Percentiles rank a stretch among this genome's conserved stretches.
phyloP scores from a whole-genome alignment of 495 filamentous ascomycete genomes.

The Annulohypoxylon nitens region DNA sequence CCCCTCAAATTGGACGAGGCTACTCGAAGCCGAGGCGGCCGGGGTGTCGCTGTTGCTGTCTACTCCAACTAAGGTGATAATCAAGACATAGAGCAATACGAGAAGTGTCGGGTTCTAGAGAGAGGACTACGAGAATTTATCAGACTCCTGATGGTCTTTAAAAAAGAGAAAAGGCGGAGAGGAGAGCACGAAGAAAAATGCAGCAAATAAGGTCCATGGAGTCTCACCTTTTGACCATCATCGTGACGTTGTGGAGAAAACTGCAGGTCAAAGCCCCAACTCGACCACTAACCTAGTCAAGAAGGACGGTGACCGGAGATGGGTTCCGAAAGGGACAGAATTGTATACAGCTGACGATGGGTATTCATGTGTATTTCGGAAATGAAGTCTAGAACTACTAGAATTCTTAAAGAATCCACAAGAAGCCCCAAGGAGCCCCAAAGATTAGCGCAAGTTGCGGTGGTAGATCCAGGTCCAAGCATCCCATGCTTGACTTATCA shows the following conservation, averaged over 20 bases:
- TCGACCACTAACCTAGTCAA: slow-evolving; percentile 19
- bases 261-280: slow-evolving; percentile 23
- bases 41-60: slow-evolving; percentile 14
- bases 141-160: slow-evolving; percentile 18
- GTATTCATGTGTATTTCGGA: slow-evolving; percentile 27
- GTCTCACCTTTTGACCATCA: slow-evolving; percentile 37
- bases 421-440: slow-evolving; percentile 11
- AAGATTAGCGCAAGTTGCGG: slow-evolving; percentile 22
- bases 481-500: slow-evolving; percentile 27
- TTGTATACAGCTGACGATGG: slow-evolving; percentile 26
- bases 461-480: slow-evolving; percentile 29
- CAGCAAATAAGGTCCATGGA: slow-evolving; percentile 13
- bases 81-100: neutral
- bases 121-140: slow-evolving; percentile 12
- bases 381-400: slow-evolving; percentile 45
- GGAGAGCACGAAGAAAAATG: slow-evolving; percentile 24
- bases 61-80: slow-evolving; percentile 9
- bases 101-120: neutral
- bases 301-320: slow-evolving; percentile 39
- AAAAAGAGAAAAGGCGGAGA: slow-evolving; percentile 15
- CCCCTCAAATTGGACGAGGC: slow-evolving; percentile 29
- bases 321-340: slow-evolving; percentile 39
- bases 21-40: slow-evolving; percentile 18
- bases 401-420: neutral
- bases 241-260: slow-evolving; percentile 46